Evolutionary conservation across 2,329 filamentous ascomycete species (phyloP), one percentile per base, ranked within the genome.

Genomic region (Microcyclospora tardicrescens): DNA sequence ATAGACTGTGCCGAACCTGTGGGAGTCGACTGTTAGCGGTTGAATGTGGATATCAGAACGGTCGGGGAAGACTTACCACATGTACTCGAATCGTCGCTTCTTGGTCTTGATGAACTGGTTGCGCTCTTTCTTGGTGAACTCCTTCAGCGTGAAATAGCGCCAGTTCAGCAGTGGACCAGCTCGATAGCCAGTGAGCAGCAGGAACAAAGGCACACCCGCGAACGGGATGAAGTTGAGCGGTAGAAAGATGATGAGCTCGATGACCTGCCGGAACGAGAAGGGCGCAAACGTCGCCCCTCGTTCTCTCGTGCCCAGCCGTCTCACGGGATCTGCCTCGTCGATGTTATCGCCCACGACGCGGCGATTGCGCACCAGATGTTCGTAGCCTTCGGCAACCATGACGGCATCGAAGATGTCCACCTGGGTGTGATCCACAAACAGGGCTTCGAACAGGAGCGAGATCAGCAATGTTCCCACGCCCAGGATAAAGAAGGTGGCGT

Each of bases 161-260:
- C 87, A 91, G 51, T 95, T 87, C 39, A 91, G 80, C 19, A 96
- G 74, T 27, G 89, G 91, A 1, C 91, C 89, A 5, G 85, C 76
- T 16, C 89, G 72, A 34, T 87, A 84, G 1, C 89, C 91, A 0
- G 87, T 95, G 48, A 94, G 72, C 40, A 94, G 62, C 43, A 98
- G 72, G 58, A 95, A 98, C 45, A 91, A 71, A 0, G 84, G 84
- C 0, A 82, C 81, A 12, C 89, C 89, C 11, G 85, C 73, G 34
- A 81, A 75, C 0, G 89, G 89, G 12, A 96, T 74, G 15, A 98
- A 75, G 57, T 93, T 96, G 42, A 98, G 72, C 1, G 91, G 69
- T 16, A 72, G 52, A 28, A 71, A 54, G 10, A 71, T 43, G 29
- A 93, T 67, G 43, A 95, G 81, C 62, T 95, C 89, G 45, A 84